phyloP scores from a whole-genome alignment of 805 yeast genomes.

The Blastobotrys muscicola region DNA sequence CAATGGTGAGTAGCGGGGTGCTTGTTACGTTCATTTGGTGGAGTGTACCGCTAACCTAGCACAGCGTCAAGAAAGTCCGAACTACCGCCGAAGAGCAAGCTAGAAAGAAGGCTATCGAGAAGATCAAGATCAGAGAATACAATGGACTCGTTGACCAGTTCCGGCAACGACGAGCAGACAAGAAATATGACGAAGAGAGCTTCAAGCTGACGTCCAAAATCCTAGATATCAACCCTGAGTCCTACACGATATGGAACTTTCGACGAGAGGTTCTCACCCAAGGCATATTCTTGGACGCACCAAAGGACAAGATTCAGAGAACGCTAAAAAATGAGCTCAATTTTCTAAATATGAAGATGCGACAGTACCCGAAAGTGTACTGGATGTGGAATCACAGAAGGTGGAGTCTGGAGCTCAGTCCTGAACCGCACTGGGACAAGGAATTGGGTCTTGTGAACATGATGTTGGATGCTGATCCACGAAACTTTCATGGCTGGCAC shows the following conservation, averaged over 20 bases:
- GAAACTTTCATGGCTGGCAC: constrained; percentile 96
- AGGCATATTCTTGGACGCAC: constrained; percentile 18
- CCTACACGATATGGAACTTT: constrained; percentile 83
- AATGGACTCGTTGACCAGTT: constrained; percentile 36
- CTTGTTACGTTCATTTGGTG: too few species aligned
- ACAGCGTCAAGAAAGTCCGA: constrained; percentile 57
- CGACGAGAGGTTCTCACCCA: constrained; percentile 58
- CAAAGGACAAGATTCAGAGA: constrained; percentile 16
- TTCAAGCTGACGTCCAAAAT: constrained; percentile 49
- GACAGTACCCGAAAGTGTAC: constrained; percentile 74
- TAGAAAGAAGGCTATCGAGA: constrained; percentile 49
- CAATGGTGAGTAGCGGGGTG: too few species aligned
- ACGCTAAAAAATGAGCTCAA: constrained; percentile 48
- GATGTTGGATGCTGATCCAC: constrained; percentile 58
- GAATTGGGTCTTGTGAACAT: constrained; percentile 66
- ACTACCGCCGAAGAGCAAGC: constrained; percentile 47
- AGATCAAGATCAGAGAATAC: constrained; percentile 49
- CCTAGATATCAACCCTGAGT: constrained; percentile 68
- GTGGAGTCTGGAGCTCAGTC: constrained; percentile 61
- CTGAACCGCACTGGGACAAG: constrained; percentile 49
- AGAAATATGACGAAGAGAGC: constrained; percentile 29
- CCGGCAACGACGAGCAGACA: constrained; percentile 27
- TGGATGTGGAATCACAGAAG: constrained; percentile 95
- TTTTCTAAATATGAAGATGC: constrained; percentile 50
- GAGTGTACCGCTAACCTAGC: constrained; percentile 37